phyloP scores from a whole-genome alignment of 2,329 filamentous ascomycete species.

The Akanthomyces dipterigenus region DNA sequence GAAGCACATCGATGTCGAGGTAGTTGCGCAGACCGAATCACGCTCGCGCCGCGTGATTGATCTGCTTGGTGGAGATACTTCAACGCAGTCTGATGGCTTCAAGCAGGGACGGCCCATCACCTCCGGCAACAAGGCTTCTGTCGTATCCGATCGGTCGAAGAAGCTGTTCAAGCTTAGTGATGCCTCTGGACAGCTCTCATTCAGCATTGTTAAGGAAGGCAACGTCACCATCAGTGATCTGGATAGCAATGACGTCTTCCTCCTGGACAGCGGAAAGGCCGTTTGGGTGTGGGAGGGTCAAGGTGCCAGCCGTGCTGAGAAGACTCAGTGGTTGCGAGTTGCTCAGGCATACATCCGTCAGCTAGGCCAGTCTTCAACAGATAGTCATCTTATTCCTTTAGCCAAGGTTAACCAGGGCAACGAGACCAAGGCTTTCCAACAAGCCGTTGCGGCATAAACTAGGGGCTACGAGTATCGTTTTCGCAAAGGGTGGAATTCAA shows the following conservation, averaged over 20 bases:
- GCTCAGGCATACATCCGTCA: slow-evolving; percentile 49
- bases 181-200: slow-evolving; percentile 48
- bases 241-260: slow-evolving; percentile 54
- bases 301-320: slow-evolving; percentile 51
- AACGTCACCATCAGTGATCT: slow-evolving; percentile 42
- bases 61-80: slow-evolving; percentile 44
- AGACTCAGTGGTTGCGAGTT: slow-evolving; percentile 52
- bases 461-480: neutral
- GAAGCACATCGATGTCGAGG: slow-evolving; percentile 59
- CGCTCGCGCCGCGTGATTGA: slow-evolving; percentile 48
- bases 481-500: neutral
- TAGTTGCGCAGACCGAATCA: slow-evolving; percentile 54
- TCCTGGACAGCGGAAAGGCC: slow-evolving; percentile 49
- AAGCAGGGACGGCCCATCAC: slow-evolving; percentile 34
- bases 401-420: slow-evolving; percentile 51
- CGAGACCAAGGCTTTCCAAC: slow-evolving; percentile 47
- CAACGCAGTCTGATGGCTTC: slow-evolving; percentile 33
- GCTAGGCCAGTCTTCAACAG: slow-evolving; percentile 25
- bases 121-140: slow-evolving; percentile 18
- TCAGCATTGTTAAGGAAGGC: slow-evolving; percentile 53
- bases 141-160: slow-evolving; percentile 20
- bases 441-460: slow-evolving; percentile 32
- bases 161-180: slow-evolving; percentile 59
- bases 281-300: slow-evolving; percentile 63
- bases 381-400: slow-evolving; percentile 41